Base-by-base conservation (phyloP, 78 protist genomes). In the Bodo saltans region DNA sequence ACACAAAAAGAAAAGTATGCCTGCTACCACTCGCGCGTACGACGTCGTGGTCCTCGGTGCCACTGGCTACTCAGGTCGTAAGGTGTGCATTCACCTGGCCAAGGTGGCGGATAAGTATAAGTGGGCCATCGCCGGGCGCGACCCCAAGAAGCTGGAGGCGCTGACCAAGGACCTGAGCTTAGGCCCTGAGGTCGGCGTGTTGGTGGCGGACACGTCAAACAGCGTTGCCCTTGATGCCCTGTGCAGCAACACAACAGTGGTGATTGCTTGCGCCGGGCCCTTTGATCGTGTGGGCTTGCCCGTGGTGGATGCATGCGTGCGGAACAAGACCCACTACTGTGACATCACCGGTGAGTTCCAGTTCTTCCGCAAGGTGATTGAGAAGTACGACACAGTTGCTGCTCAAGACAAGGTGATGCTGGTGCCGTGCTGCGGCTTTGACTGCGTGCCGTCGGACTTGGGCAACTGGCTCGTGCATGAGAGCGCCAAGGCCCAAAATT, bases 291-390 rank as follows among this genome's bases (percentile, higher is more conserved):
- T 34, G 60, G 87, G 87, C 29, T 0, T 33, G 30, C 76, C 74
- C 25, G 74, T 88, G 30, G 83, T 88, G 26, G 74, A 72, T 30
- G 76, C 88, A 1, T 88, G 91, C 67, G 72, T 74, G 21, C 30
- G 27, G 35, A 0, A 1, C 30, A 67, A 68, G n/a, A 60, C 83
- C 8, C 33, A 71, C 70, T 88, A 88, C 68, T 84, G 78, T 74
- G 91, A 88, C 86, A 84, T 88, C 85, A 83, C 73, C 38, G 91
- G 91, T 23, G 91, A 88, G 85, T 1, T 32, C n/a, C 70, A 8
- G 33, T 81, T 17, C 33, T 30, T 81, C 42, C 26, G 39, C 32
- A 17, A 2, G 60, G 21, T 81, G 34, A n/a, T 38, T 42, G 68
- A 69, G n/a, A 27, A 26, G 68, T 28, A 81, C 74, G 28, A 67